A percentile compares a stretch with the other conserved stretches of the same genome.
These are phyloP conservation scores for Epichloe glyceriae DNA, from an alignment of 2,329 filamentous ascomycete genomes.

Conservation along the genomic window DNA sequence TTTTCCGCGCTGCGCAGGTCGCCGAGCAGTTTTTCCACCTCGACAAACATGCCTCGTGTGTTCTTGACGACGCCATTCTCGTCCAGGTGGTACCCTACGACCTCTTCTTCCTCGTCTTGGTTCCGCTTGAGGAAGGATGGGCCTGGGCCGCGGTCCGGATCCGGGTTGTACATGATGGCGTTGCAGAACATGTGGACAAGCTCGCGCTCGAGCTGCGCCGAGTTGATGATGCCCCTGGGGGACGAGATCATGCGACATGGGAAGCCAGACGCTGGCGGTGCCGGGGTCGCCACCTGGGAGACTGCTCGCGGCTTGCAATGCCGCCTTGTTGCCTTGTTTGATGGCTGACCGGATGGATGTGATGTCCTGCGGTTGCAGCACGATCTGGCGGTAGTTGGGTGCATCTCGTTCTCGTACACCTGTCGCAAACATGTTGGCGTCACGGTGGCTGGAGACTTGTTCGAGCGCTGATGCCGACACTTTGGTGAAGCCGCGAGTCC, in stretches of 20 bases:
- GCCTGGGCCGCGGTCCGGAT: constrained; percentile 59
- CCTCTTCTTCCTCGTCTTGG: constrained; percentile 30
- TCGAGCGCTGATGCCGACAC: constrained; percentile 62
- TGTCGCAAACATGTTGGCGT: constrained; percentile 68
- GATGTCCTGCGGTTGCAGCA: constrained; percentile 63
- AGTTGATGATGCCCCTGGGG: constrained; percentile 85
- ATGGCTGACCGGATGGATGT: constrained; percentile 67
- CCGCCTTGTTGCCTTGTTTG: constrained; percentile 56
- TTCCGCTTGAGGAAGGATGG: constrained; percentile 40
- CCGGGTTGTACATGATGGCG: constrained; percentile 95
- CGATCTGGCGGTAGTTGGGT: constrained; percentile 61
- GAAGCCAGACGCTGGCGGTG: constrained; percentile 46
- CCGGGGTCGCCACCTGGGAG: constrained; percentile 48
- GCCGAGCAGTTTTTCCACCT: constrained; percentile 67
- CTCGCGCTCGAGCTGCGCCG: constrained; percentile 82
- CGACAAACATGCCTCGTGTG: constrained; percentile 77
- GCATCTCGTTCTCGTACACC: constrained; percentile 63
- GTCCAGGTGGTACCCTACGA: constrained; percentile 52
- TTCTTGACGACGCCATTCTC: constrained; percentile 83
- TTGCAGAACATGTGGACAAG: constrained; percentile 96
- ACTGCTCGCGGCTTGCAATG: constrained; percentile 44
- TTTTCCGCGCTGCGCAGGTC: constrained; percentile 65
- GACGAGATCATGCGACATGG: constrained; percentile 62
- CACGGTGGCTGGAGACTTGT: constrained; percentile 62
- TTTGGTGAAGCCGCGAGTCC: constrained; percentile 63